Evolutionary conservation across 768 basidiomycete genomes (phyloP).

Genomic region (Kockovaella imperatae): DNA sequence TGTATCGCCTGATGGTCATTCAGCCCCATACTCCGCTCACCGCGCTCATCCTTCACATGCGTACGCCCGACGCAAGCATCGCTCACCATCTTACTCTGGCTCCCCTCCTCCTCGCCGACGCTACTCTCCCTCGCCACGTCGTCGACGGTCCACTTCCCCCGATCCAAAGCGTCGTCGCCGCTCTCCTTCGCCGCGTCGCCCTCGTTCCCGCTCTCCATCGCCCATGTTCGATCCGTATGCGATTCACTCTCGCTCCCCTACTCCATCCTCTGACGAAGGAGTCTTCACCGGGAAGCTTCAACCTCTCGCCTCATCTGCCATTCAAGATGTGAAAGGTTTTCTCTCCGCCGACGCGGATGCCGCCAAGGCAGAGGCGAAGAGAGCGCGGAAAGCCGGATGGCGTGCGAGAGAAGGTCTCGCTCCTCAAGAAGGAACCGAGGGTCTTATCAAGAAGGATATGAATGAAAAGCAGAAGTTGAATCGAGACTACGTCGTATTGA

Average conservation of each 20-base stretch:
- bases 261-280: slow-evolving; percentile 18
- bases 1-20: too few relatives aligned
- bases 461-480: slow-evolving; percentile 29
- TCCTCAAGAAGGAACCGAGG: slow-evolving; percentile 28
- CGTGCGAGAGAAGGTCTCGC: slow-evolving; percentile 40
- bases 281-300: slow-evolving; percentile 51
- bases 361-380: slow-evolving; percentile 59
- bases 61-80: neutral
- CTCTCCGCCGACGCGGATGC: slow-evolving; percentile 67
- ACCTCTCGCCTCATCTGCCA: slow-evolving; percentile 67
- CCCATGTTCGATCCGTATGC: slow-evolving; percentile 4
- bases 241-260: slow-evolving; percentile 14
- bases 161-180: neutral
- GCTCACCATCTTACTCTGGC: neutral
- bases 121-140: slow-evolving; percentile 5
- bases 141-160: neutral
- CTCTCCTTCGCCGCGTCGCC: neutral
- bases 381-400: slow-evolving; percentile 60
- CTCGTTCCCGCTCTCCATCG: neutral
- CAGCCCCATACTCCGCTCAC: too few relatives aligned
- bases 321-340: slow-evolving; percentile 76
- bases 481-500: slow-evolving; percentile 28
- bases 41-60: neutral
- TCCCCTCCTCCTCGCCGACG: slow-evolving; percentile 1
- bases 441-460: slow-evolving; percentile 3